Base-by-base conservation (phyloP, 2,329 filamentous ascomycete genomes). In the Colletotrichum sp. region DNA sequence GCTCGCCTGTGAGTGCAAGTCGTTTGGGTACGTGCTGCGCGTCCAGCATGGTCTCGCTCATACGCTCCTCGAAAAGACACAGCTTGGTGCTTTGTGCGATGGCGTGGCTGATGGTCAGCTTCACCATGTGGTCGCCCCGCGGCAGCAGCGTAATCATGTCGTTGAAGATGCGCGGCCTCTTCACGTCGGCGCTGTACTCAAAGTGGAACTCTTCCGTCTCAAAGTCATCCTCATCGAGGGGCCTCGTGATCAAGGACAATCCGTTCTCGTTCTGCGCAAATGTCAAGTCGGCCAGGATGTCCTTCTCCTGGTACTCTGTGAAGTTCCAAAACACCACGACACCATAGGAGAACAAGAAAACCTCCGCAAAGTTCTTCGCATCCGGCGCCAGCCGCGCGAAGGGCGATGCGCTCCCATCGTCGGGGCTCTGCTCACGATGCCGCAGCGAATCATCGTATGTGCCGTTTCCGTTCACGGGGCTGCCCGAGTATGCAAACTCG, bases 281-380 rank as follows among this genome's bases (percentile, higher is more conserved):
- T 1, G 96, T 97, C 70, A 99, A 88, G 84, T 99, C 97, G 52
- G 97, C 97, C 26, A 99, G 90, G 63, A 99, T 95, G 81, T 98
- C 96, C 85, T 98, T 98, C 84, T 99, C 97, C 83, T 99, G 97
- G 78, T 94, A 92, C 84, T 98, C 96, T 13, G 95, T 96, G 80
- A 99, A 98, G 84, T 99, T 99, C 97, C 97, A 99, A 83, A 99
- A 98, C 7, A 99, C 97, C 0, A 97, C 96, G 1, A 99, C 96
- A 24, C 97, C 97, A 82, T 99, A 99, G 18, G 95, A 96, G 84
- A 98, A 99, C 80, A 99, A 94, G 83, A 98, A 99, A 92, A 99
- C 95, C 85, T 99, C 97, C 57, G 95, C 96, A 82, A 98, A 95
- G 72, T 93, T 90, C 81, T 96, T 93, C 44, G 93, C 92, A 81